A percentile compares a stretch with the other conserved stretches of the same genome.
These are phyloP conservation scores for Phytophthora rubi DNA, from an alignment of 352 stramenopile species.

Conservation along the genomic window DNA sequence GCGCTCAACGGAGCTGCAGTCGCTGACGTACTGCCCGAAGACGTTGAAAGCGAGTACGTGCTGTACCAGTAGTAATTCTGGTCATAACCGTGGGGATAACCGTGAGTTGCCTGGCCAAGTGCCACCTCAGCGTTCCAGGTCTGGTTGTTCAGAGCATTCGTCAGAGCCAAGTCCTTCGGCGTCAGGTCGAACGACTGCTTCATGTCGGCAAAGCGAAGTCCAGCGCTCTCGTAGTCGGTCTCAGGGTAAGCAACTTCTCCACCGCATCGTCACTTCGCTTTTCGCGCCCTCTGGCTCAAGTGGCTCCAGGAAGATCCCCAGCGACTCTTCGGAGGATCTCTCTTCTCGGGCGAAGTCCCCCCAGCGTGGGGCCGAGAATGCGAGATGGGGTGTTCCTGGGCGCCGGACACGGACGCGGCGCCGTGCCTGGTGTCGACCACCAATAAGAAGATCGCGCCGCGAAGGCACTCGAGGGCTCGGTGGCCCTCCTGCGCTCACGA, in stretches of 20 bases:
- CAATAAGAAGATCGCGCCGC: too few species aligned
- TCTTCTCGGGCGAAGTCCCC: too few species aligned
- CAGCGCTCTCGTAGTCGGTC: slow-evolving; percentile 26
- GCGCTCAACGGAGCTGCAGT: neutral
- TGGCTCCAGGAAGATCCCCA: too few species aligned
- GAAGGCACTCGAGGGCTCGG: too few species aligned
- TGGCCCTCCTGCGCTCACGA: too few species aligned
- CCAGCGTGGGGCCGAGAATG: too few species aligned
- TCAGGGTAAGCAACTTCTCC: slow-evolving; percentile 30
- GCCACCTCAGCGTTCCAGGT: slow-evolving; percentile 37
- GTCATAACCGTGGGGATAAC: slow-evolving; percentile 22
- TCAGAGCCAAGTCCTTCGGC: slow-evolving; percentile 27
- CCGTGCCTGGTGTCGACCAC: too few species aligned
- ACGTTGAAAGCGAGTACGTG: slow-evolving; percentile 23
- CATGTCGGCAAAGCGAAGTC: slow-evolving; percentile 37
- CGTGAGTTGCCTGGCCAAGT: slow-evolving; percentile 19
- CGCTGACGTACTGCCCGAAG: slow-evolving; percentile 7
- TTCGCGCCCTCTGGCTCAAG: too few species aligned
- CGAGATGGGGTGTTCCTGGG: too few species aligned
- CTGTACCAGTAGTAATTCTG: slow-evolving; percentile 41
- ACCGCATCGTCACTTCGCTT: slow-evolving; percentile 21
- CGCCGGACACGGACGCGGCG: too few species aligned
- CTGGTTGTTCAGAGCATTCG: slow-evolving; percentile 31
- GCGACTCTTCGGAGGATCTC: too few species aligned
- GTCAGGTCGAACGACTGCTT: slow-evolving; percentile 35